A percentile compares a stretch with the other conserved stretches of the same genome.
Conservation (phyloP, 495 filamentous ascomycete genomes). For the Penicillium samsonianum region DNA sequence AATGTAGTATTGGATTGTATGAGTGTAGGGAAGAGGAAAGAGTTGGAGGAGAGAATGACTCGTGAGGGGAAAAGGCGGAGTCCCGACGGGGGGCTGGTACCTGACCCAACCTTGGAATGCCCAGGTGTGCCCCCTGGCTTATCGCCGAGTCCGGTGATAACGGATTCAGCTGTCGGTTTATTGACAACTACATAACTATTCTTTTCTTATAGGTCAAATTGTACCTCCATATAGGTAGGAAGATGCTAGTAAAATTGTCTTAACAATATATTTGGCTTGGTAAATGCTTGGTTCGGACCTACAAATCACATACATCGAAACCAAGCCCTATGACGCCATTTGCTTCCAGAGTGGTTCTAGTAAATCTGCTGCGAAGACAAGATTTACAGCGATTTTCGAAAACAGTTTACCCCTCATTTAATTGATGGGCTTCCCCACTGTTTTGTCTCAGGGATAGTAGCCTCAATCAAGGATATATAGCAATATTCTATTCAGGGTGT, state of each 20-base stretch:
- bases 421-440: no score
- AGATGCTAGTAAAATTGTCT: not conserved
- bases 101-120: no score
- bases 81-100: conserved; percentile 16
- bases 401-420: no score
- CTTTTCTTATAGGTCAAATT: not conserved
- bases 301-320: not conserved
- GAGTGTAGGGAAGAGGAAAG: conserved; percentile 3
- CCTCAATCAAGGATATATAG: no score
- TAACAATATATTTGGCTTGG: not conserved
- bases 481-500: no score
- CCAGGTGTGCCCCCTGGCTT: conserved; percentile 16
- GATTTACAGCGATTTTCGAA: no score
- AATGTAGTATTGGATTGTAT: not conserved
- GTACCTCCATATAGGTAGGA: not conserved
- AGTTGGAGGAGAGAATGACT: conserved; percentile 18
- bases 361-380: not conserved
- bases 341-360: not conserved
- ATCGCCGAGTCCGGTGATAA: conserved; percentile 25
- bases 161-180: not conserved
- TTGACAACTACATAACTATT: not conserved
- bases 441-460: no score
- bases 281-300: not conserved
- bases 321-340: not conserved
- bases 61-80: conserved; percentile 33